Conservation (phyloP, 2,329 filamentous ascomycete genomes). For the Kalmusia sp. region DNA sequence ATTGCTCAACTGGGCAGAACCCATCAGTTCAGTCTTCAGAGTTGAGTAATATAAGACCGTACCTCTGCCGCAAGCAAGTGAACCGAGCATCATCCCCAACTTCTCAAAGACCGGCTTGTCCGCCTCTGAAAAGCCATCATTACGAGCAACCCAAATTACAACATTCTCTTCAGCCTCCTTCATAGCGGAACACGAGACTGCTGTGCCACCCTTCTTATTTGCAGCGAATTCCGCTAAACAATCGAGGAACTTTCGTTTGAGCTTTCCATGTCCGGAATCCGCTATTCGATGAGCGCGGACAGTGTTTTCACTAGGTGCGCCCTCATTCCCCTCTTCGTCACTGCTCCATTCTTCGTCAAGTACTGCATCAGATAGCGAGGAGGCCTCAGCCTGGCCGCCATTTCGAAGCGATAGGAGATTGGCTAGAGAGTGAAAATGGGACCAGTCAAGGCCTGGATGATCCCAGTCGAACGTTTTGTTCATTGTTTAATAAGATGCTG, state of each 20-base stretch:
- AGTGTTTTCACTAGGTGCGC: slow-evolving; percentile 21
- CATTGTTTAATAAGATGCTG: no score
- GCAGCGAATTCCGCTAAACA: slow-evolving; percentile 30
- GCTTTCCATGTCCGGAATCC: slow-evolving; percentile 25
- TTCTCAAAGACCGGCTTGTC: slow-evolving; percentile 20
- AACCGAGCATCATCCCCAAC: slow-evolving; percentile 16
- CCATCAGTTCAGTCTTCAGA: slow-evolving; percentile 9
- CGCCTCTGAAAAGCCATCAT: slow-evolving; percentile 26
- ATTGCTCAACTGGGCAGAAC: slow-evolving; percentile 4
- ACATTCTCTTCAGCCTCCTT: slow-evolving; percentile 29
- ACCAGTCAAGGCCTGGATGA: slow-evolving; percentile 22
- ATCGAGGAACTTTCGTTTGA: slow-evolving; percentile 31
- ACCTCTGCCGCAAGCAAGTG: slow-evolving; percentile 14
- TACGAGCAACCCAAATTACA: slow-evolving; percentile 28
- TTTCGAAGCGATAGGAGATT: slow-evolving; percentile 34
- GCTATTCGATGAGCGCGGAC: slow-evolving; percentile 25
- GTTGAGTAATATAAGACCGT: slow-evolving; percentile 9
- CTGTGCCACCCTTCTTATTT: slow-evolving; percentile 28
- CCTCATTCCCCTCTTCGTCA: slow-evolving; percentile 16
- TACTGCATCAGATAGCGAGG: slow-evolving; percentile 19
- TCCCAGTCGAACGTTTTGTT: slow-evolving; percentile 26
- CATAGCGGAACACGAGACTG: slow-evolving; percentile 30
- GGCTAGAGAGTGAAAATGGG: slow-evolving; percentile 28
- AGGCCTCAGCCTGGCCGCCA: slow-evolving; percentile 28
- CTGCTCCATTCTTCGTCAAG: slow-evolving; percentile 20